Conservation (phyloP, 2,329 filamentous ascomycete genomes). For the Dothideomycetes sp. region DNA sequence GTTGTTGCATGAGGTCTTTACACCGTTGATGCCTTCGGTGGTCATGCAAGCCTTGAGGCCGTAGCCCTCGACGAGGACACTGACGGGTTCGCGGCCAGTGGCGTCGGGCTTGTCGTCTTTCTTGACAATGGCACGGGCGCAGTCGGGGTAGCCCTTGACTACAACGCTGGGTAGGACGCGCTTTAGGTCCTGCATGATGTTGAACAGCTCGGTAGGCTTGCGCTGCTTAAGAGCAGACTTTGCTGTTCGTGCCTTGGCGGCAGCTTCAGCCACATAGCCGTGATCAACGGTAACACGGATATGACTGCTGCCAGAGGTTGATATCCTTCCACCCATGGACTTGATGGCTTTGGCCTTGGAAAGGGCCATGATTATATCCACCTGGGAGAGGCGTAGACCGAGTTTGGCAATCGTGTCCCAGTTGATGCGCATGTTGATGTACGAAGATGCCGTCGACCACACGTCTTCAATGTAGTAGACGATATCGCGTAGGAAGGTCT, state of each 20-base stretch:
- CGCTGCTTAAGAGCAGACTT: conserved; percentile 31
- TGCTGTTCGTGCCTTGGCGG: conserved; percentile 30
- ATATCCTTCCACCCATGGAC: conserved; percentile 24
- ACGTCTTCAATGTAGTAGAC: conserved; percentile 76
- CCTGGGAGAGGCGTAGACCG: conserved; percentile 65
- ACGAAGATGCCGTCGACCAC: conserved; percentile 68
- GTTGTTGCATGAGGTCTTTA: conserved; percentile 65
- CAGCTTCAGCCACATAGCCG: conserved; percentile 32
- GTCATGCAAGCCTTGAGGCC: conserved; percentile 83
- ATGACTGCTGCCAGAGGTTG: conserved; percentile 16
- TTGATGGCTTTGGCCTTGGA: conserved; percentile 74
- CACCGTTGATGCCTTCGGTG: conserved; percentile 79
- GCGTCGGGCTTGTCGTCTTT: conserved; percentile 59
- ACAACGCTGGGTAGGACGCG: conserved; percentile 71
- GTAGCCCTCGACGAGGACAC: conserved; percentile 81
- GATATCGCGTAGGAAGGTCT: conserved; percentile 78
- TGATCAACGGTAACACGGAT: conserved; percentile 65
- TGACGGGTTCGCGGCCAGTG: conserved; percentile 46
- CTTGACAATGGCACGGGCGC: conserved; percentile 78
- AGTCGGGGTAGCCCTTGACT: conserved; percentile 81
- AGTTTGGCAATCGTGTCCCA: conserved; percentile 66
- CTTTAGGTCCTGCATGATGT: conserved; percentile 75
- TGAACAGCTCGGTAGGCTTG: conserved; percentile 50
- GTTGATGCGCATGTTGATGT: conserved; percentile 73
- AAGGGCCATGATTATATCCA: conserved; percentile 68